These are phyloP conservation scores for Pythium vanterpoolii DNA, from an alignment of 352 stramenopile species.

Conservation along the genomic window DNA sequence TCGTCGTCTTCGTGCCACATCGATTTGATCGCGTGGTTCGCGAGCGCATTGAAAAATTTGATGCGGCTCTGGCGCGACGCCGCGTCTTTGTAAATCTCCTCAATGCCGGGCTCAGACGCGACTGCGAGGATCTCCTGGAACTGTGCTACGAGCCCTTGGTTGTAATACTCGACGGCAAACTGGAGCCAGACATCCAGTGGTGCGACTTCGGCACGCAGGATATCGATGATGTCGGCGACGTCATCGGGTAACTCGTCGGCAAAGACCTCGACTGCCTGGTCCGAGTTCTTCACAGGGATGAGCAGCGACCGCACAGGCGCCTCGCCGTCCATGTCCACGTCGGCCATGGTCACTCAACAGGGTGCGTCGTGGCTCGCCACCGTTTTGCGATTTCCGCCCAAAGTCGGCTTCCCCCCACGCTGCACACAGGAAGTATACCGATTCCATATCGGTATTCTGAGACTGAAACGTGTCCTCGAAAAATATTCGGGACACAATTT, in stretches of 20 bases:
- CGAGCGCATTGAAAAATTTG: constrained; percentile 88
- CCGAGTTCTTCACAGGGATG: constrained; percentile 90
- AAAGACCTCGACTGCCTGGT: constrained; percentile 89
- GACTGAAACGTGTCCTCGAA: not conserved
- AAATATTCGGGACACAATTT: not conserved
- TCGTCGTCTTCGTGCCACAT: constrained; percentile 91
- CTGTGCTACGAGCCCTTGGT: constrained; percentile 71
- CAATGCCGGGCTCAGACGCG: constrained; percentile 77
- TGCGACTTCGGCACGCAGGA: constrained; percentile 87
- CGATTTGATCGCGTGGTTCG: constrained; percentile 79
- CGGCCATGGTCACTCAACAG: constrained; percentile 19
- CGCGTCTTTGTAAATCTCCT: constrained; percentile 88
- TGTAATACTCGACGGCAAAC: constrained; percentile 91
- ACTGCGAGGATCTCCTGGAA: constrained; percentile 87
- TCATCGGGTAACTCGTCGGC: constrained; percentile 88
- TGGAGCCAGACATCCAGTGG: constrained; percentile 90
- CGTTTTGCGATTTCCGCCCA: not conserved
- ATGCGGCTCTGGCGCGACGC: constrained; percentile 81
- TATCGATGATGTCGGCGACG: constrained; percentile 91
- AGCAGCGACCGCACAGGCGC: constrained; percentile 61
- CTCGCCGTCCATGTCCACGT: constrained; percentile 20
- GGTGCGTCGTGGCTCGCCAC: not conserved
- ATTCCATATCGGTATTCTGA: not conserved
- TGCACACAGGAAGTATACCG: constrained; percentile 12
- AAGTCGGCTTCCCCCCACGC: constrained; percentile 1